Conservation (phyloP, 2,329 filamentous ascomycete genomes). For the Penicillium hordei region DNA sequence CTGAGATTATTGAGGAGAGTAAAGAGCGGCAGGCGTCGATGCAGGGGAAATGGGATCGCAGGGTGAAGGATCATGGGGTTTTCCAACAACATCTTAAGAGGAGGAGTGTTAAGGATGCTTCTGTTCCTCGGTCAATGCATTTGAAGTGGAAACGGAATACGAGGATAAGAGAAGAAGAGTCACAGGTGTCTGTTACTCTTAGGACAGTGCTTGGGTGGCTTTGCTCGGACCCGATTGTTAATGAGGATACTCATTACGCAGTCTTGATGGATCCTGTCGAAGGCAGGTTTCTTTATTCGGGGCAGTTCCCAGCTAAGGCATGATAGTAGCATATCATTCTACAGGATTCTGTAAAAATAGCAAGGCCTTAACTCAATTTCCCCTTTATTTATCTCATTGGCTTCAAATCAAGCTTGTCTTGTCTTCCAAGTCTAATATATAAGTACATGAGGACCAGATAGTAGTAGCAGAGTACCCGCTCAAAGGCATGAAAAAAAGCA, state of each 20-base stretch:
- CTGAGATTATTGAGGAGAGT: slow-evolving; percentile 36
- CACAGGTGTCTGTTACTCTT: slow-evolving; percentile 29
- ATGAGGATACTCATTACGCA: slow-evolving; percentile 59
- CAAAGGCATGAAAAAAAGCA: background rate
- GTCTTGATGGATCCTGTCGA: slow-evolving; percentile 56
- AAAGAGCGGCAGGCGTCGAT: slow-evolving; percentile 38
- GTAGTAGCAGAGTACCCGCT: background rate
- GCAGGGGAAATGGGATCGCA: slow-evolving; percentile 41
- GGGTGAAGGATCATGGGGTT: slow-evolving; percentile 20
- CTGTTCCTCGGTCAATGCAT: slow-evolving; percentile 14
- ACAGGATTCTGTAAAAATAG: background rate
- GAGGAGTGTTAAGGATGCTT: background rate
- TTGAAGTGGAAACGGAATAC: slow-evolving; percentile 11
- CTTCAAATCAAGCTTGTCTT: background rate
- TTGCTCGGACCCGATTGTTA: slow-evolving; percentile 53
- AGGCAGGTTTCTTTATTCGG: slow-evolving; percentile 52
- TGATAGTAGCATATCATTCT: background rate
- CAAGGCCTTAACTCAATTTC: background rate
- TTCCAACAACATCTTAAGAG: background rate
- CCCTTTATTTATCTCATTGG: background rate
- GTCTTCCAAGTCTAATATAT: background rate
- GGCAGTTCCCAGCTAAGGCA: slow-evolving; percentile 18
- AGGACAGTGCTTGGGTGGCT: slow-evolving; percentile 51
- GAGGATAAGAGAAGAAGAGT: slow-evolving; percentile 4
- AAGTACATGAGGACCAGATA: slow-evolving; percentile 11